Evolutionary conservation across 192 early-diverging fungal genomes (phyloP), one percentile per base, ranked within the genome.

Genomic region (Umbelopsis isabellina): DNA sequence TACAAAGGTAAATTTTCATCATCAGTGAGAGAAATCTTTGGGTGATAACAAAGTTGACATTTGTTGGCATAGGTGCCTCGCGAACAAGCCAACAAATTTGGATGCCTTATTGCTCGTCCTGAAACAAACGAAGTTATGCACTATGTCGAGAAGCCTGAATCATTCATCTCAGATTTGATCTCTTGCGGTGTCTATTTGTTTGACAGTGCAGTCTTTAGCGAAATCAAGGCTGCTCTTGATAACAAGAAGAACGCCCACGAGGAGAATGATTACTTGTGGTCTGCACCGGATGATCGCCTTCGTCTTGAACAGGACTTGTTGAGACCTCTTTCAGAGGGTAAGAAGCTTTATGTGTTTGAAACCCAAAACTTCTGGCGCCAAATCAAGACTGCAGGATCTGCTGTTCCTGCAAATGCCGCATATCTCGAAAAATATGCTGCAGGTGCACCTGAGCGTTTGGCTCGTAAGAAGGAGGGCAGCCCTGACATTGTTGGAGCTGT

Each of bases 111-210:
- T 16, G 87, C 92, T n/a, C 89, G 95, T 72, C 81, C 87, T 12
- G 92, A 94, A 41, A 99, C 92, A 15, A 83, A 91, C 52, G 91
- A 96, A 75, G 96, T 97, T 0, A 83, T 95, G 72, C 97, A 99
- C 81, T 99, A 98, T 75, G 97, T 98, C 30, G 96, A 99, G 79
- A 99, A 99, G 84, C 97, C 97, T 15, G 94, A 98, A 77, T 89
- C 93, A 0, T 97, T 95, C 79, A 86, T 99, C 65, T 97, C 95
- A 50, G 92, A 99, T 80, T 73, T 94, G 79, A 96, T 95, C 71
- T 96, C 94, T 18, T 95, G 94, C 66, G 97, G 97, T 71, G 92
- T 99, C 46, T 97, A 96, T 79, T 80, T 99, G 52, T 97, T 99
- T 85, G 88, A 93, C 78, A 85, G 84, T 72, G 87, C 91, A 48